Conservation (phyloP, 768 basidiomycete genomes). For the Serpula lacrymans region DNA sequence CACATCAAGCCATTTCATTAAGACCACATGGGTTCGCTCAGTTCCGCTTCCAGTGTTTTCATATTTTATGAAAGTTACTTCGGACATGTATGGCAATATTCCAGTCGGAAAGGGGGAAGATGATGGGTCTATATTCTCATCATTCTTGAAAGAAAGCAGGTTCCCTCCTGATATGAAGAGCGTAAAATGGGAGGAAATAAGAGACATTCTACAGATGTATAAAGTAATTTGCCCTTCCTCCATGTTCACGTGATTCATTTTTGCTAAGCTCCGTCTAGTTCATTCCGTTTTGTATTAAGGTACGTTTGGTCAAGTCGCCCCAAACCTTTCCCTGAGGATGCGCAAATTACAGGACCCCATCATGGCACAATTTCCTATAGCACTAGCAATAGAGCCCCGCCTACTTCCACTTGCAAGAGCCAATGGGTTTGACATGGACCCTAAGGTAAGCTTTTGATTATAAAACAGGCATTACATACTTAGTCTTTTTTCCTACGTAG, state of each 20-base stretch:
- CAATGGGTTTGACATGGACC: slow-evolving; percentile 79
- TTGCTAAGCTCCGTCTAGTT: slow-evolving; percentile 47
- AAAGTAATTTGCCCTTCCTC: slow-evolving; percentile 39
- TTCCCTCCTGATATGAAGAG: slow-evolving; percentile 56
- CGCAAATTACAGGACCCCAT: slow-evolving; percentile 58
- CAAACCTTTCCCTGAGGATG: background rate
- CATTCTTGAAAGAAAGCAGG: slow-evolving; percentile 68
- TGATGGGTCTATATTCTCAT: slow-evolving; percentile 62
- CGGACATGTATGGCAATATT: slow-evolving; percentile 59
- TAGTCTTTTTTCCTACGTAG: slow-evolving; percentile 30
- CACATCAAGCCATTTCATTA: slow-evolving; percentile 69
- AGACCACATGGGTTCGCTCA: slow-evolving; percentile 69
- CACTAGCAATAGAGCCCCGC: slow-evolving; percentile 72
- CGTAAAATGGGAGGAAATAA: slow-evolving; percentile 61
- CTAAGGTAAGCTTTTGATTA: slow-evolving; percentile 45
- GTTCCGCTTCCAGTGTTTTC: slow-evolving; percentile 58
- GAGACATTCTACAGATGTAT: slow-evolving; percentile 66
- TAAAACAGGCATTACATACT: slow-evolving; percentile 2
- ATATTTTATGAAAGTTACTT: slow-evolving; percentile 60
- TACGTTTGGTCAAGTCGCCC: slow-evolving; percentile 22
- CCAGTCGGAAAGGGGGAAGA: slow-evolving; percentile 72
- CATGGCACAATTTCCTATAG: slow-evolving; percentile 74
- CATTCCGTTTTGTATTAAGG: slow-evolving; percentile 73
- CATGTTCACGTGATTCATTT: slow-evolving; percentile 4
- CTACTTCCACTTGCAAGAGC: slow-evolving; percentile 66